Conservation (phyloP, 495 filamentous ascomycete species). For the Penicillium riverlandense region DNA sequence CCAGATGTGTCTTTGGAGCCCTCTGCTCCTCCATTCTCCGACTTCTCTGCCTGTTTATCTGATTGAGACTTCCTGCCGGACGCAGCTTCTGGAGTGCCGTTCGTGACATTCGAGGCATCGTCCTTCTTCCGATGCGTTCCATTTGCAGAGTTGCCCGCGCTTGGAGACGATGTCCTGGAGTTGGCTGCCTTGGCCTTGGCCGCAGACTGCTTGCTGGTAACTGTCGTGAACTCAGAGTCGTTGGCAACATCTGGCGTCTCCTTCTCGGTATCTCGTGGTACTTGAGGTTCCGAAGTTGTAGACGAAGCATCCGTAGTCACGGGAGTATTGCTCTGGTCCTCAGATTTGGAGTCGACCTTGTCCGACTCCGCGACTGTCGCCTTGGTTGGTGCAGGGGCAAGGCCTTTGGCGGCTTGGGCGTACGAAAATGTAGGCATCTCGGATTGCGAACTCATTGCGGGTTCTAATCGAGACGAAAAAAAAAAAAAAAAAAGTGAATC, state of each 20-base stretch:
- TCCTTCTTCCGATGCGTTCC: constrained; percentile 57
- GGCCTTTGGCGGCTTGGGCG: constrained; percentile 86
- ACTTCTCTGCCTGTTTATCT: constrained; percentile 30
- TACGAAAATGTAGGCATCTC: constrained; percentile 65
- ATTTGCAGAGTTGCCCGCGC: constrained; percentile 54
- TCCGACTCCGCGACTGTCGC: constrained; percentile 23
- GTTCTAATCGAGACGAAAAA: constrained; percentile 4
- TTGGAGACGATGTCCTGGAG: constrained; percentile 62
- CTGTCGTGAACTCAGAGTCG: constrained; percentile 26
- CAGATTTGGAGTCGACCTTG: constrained; percentile 17
- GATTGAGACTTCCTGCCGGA: constrained; percentile 63
- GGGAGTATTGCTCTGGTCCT: constrained; percentile 19
- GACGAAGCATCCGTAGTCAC: constrained; percentile 13
- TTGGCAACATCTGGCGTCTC: constrained; percentile 15
- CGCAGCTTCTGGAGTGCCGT: constrained; percentile 54
- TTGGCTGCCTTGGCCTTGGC: constrained; percentile 25
- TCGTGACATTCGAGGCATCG: constrained; percentile 57
- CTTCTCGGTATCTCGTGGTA: constrained; percentile 21
- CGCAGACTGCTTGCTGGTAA: constrained; percentile 21
- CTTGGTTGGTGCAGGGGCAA: constrained; percentile 36
- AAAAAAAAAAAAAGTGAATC: constrained; percentile 7
- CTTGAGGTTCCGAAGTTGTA: constrained; percentile 16
- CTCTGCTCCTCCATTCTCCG: constrained; percentile 15
- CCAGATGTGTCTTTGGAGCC: constrained; percentile 17
- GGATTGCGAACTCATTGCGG: constrained; percentile 9